phyloP scores from a whole-genome alignment of 805 yeast genomes.

The Jamesozyma lodderae region DNA sequence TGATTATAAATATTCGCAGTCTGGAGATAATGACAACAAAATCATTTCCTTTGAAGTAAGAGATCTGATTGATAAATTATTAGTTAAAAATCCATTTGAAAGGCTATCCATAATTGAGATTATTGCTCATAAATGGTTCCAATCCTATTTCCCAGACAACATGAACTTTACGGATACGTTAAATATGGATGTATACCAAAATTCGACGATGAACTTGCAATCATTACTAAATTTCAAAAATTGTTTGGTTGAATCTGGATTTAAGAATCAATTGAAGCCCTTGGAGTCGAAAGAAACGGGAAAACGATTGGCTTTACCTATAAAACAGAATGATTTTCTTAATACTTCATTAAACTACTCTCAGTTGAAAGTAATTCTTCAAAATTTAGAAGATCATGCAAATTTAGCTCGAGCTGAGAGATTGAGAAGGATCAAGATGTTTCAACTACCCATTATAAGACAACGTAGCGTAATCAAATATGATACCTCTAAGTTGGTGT shows the following conservation, averaged over 20 bases:
- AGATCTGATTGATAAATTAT: slow-evolving; percentile 54
- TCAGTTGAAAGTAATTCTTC: not conserved
- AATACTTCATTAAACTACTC: not conserved
- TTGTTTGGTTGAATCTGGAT: slow-evolving; percentile 55
- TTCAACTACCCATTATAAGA: not conserved
- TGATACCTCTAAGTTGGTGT: slow-evolving; percentile 30
- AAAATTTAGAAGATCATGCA: not conserved
- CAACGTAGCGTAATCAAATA: slow-evolving; percentile 23
- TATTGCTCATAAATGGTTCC: slow-evolving; percentile 73
- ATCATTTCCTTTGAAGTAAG: slow-evolving; percentile 61
- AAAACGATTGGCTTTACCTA: not conserved
- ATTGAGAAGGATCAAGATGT: not conserved
- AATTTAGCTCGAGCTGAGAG: not conserved
- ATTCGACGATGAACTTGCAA: slow-evolving; percentile 25
- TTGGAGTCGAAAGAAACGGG: too few relatives aligned
- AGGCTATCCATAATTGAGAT: slow-evolving; percentile 76
- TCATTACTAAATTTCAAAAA: slow-evolving; percentile 56
- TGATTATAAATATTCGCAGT: slow-evolving; percentile 68
- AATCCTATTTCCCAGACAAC: slow-evolving; percentile 65
- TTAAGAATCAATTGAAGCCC: slow-evolving; percentile 16
- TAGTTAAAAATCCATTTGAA: slow-evolving; percentile 61
- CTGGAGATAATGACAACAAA: slow-evolving; percentile 35
- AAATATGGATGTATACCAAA: slow-evolving; percentile 1
- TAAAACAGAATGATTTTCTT: not conserved
- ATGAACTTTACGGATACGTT: slow-evolving; percentile 36